These are phyloP conservation scores for Fusarium subtropicale DNA, from an alignment of 2,329 filamentous ascomycete species.

Conservation along the genomic window DNA sequence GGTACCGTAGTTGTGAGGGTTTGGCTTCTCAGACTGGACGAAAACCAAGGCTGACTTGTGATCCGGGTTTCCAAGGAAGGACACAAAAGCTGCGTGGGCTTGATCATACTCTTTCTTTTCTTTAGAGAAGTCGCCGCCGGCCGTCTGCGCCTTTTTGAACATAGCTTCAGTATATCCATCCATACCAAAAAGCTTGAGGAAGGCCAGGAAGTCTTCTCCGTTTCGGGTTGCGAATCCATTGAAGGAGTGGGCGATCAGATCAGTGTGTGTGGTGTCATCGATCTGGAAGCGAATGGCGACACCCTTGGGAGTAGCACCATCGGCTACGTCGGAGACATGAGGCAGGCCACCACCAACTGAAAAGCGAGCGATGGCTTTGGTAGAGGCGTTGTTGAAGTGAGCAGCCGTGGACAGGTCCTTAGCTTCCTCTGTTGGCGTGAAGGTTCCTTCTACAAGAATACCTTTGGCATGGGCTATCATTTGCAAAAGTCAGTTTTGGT, in stretches of 20 bases:
- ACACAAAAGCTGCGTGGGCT: neutral
- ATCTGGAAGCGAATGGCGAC: conserved; percentile 28
- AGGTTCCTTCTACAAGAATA: conserved; percentile 19
- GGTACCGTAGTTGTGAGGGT: conserved; percentile 25
- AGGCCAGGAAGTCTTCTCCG: conserved; percentile 17
- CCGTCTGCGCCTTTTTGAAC: conserved; percentile 2
- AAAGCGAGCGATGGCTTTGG: conserved; percentile 23
- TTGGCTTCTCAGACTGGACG: conserved; percentile 22
- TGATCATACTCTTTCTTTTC: conserved; percentile 3
- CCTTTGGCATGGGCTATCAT: conserved; percentile 27
- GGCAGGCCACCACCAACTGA: conserved; percentile 27
- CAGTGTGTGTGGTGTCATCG: conserved; percentile 22
- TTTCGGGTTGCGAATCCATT: conserved; percentile 18
- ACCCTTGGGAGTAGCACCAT: conserved; percentile 29
- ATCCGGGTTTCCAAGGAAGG: neutral
- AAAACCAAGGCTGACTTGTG: conserved; percentile 6
- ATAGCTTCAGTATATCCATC: neutral
- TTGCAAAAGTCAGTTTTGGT: neutral
- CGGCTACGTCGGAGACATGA: conserved; percentile 8
- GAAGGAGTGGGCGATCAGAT: conserved; percentile 25
- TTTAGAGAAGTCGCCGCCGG: conserved; percentile 3
- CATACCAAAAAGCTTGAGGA: conserved; percentile 17
- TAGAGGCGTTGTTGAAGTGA: conserved; percentile 22
- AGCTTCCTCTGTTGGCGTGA: conserved; percentile 19
- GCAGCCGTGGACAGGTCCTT: conserved; percentile 19